phyloP scores from a whole-genome alignment of 805 yeast species.

The Cyberlindnera subsufficiens region DNA sequence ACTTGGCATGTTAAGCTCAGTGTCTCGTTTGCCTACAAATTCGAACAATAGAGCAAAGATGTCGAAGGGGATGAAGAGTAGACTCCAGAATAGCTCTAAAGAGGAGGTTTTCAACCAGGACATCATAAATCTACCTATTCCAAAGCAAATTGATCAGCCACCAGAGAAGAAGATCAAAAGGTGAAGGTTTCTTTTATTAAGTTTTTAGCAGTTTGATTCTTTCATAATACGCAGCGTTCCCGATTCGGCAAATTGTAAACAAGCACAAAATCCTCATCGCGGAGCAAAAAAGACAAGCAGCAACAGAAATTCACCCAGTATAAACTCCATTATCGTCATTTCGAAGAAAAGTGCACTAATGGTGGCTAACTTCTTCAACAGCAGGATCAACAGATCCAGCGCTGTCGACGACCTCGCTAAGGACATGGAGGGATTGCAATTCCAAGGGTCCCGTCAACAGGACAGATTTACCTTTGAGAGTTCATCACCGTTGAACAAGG shows the following conservation, averaged over 20 bases:
- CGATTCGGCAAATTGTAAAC: slow-evolving; percentile 20
- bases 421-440: slow-evolving; percentile 24
- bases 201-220: neutral
- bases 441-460: slow-evolving; percentile 11
- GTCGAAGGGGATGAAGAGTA: slow-evolving; percentile 52
- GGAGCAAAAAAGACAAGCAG: slow-evolving; percentile 8
- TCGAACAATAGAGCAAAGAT: slow-evolving; percentile 49
- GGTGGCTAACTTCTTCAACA: slow-evolving; percentile 25
- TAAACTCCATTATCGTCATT: neutral
- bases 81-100: slow-evolving; percentile 27
- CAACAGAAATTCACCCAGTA: neutral
- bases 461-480: slow-evolving; percentile 24
- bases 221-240: slow-evolving; percentile 3
- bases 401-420: slow-evolving; percentile 22
- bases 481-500: slow-evolving; percentile 34
- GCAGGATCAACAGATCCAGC: slow-evolving; percentile 11
- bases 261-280: neutral
- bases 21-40: slow-evolving; percentile 28
- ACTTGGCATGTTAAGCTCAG: slow-evolving; percentile 52
- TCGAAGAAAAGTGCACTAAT: slow-evolving; percentile 3
- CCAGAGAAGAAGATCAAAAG: slow-evolving; percentile 3
- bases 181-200: neutral
- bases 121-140: slow-evolving; percentile 13
- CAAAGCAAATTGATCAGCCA: slow-evolving; percentile 4
- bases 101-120: slow-evolving; percentile 18